Evolutionary conservation across 169 alveolate genomes (phyloP).

Genomic region (Blepharisma undulans): DNA sequence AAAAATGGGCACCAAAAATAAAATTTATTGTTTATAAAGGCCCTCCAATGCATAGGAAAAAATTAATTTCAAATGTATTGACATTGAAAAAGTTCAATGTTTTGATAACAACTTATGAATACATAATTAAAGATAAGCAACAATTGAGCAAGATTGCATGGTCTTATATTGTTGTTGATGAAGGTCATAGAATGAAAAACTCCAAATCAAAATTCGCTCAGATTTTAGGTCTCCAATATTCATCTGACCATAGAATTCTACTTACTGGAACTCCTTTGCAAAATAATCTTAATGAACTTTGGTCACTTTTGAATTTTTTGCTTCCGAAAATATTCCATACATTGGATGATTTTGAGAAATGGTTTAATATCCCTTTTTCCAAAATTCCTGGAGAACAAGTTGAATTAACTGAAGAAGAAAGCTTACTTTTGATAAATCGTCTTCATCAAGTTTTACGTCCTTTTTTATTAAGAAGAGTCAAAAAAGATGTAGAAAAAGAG

Average conservation of each 20-base stretch:
- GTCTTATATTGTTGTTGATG: conserved; percentile 94
- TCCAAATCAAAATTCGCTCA: conserved; percentile 90
- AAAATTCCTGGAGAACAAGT: conserved; percentile 78
- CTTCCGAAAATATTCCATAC: conserved; percentile 90
- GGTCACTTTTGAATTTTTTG: conserved; percentile 89
- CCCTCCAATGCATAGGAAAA: conserved; percentile 68
- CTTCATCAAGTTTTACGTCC: conserved; percentile 93
- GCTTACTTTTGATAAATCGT: conserved; percentile 87
- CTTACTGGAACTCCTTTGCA: conserved; percentile 93
- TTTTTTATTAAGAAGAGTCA: conserved; percentile 92
- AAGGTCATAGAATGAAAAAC: conserved; percentile 95
- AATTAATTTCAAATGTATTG: conserved; percentile 53
- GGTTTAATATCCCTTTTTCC: conserved; percentile 90
- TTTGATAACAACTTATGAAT: conserved; percentile 86
- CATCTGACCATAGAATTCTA: conserved; percentile 85
- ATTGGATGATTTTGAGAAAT: conserved; percentile 91
- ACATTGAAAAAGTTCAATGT: conserved; percentile 81
- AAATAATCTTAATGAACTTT: conserved; percentile 89
- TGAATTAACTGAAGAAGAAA: conserved; percentile 89
- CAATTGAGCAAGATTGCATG: conserved; percentile 82
- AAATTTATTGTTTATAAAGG: conserved; percentile 85
- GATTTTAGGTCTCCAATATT: conserved; percentile 82
- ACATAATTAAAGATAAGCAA: conserved; percentile 82
- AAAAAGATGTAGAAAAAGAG: conserved; percentile 93
- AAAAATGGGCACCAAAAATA: conserved; percentile 94